Evolutionary conservation across 2,329 filamentous ascomycete species (phyloP).

Genomic region (Lecanicillium sp.): DNA sequence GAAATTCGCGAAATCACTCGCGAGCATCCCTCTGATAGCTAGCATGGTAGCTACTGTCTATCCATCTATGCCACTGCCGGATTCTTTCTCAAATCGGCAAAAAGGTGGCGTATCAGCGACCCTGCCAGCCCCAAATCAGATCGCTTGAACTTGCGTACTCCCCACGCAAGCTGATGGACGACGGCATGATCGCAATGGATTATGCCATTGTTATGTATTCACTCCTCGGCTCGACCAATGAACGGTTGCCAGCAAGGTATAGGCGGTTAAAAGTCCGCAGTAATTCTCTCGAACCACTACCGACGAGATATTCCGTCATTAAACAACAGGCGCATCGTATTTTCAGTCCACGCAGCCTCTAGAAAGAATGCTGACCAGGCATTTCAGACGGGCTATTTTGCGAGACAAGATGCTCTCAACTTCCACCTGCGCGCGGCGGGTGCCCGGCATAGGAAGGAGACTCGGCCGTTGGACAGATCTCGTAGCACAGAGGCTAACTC

Average conservation of each 20-base stretch:
- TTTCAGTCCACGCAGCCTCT: constrained; percentile 5
- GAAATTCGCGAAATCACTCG: constrained; percentile 2
- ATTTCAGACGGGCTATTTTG: constrained; percentile 10
- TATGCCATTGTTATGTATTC: not conserved
- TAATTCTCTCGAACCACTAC: constrained; percentile 9
- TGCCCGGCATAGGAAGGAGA: constrained; percentile 10
- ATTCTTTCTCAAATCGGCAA: too few relatives aligned
- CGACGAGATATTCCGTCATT: constrained; percentile 6
- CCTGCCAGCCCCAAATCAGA: too few relatives aligned
- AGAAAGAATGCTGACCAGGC: constrained; percentile 46
- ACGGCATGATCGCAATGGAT: too few relatives aligned
- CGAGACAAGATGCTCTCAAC: constrained; percentile 21
- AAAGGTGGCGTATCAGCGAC: too few relatives aligned
- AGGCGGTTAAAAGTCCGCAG: constrained; percentile 1
- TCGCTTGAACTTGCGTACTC: too few relatives aligned
- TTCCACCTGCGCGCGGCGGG: constrained; percentile 3
- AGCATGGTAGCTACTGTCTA: too few relatives aligned
- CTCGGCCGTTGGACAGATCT: constrained; percentile 4
- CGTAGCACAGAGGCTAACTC: constrained; percentile 5
- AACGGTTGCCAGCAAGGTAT: constrained; percentile 6
- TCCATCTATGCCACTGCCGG: too few relatives aligned
- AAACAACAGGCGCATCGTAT: constrained; percentile 4
- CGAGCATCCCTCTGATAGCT: not conserved
- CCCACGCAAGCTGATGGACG: too few relatives aligned
- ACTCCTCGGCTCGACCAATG: constrained; percentile 4